Evolutionary conservation across 2,329 filamentous ascomycete species (phyloP).

Genomic region (Colletotrichum destructivum): DNA sequence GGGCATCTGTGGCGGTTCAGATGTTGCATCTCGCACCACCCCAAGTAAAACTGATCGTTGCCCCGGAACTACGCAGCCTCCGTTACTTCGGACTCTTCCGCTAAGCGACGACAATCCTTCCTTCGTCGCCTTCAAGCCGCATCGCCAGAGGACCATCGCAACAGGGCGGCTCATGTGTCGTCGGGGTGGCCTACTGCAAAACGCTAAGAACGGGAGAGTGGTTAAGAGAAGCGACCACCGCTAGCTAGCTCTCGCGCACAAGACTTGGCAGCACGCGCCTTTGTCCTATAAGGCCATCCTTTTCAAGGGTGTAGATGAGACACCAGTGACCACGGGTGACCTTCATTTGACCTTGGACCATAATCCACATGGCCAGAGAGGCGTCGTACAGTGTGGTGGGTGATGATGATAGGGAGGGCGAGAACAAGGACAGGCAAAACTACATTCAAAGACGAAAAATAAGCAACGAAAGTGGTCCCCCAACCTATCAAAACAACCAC

Average conservation of each 20-base stretch:
- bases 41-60: background rate
- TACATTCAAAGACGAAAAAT: constrained; percentile 5
- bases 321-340: background rate
- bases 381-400: background rate
- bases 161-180: background rate
- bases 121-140: background rate
- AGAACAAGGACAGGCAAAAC: background rate
- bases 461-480: constrained; percentile 35
- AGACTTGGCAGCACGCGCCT: constrained; percentile 27
- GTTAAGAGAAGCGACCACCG: background rate
- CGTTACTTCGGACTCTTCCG: constrained; percentile 3
- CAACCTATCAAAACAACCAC: constrained; percentile 29
- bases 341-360: constrained; percentile 16
- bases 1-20: constrained; percentile 3
- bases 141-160: background rate
- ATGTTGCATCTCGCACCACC: constrained; percentile 3
- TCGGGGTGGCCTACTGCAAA: background rate
- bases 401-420: background rate
- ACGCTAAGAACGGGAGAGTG: background rate
- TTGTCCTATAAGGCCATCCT: constrained; percentile 33
- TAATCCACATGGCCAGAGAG: constrained; percentile 32
- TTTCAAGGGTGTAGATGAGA: constrained; percentile 9
- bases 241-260: background rate
- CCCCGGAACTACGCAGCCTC: background rate
- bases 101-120: background rate